Evolutionary conservation across 306 rosid genomes (phyloP).

Genomic region (Cucurbita pepo): DNA sequence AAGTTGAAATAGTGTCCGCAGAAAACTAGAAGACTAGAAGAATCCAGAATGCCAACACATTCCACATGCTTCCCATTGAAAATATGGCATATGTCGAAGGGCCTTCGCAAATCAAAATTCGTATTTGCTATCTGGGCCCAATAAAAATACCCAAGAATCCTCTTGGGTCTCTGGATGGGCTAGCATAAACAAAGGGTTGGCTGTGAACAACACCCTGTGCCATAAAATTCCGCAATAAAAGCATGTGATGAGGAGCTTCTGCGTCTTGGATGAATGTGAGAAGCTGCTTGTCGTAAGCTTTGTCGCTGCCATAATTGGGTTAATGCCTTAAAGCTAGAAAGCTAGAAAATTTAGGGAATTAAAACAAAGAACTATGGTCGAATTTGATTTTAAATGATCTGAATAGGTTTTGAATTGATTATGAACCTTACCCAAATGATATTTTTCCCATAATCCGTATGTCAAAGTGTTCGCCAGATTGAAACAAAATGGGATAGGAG

Average conservation of each 20-base stretch:
- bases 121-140: constrained; percentile 28
- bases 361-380: not conserved
- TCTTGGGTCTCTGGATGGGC: constrained; percentile 61
- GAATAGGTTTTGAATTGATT: too few relatives aligned
- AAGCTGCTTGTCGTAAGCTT: constrained; percentile 53
- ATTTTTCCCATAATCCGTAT: too few relatives aligned
- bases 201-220: constrained; percentile 46
- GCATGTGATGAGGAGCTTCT: constrained; percentile 97
- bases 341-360: not conserved
- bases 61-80: constrained; percentile 35
- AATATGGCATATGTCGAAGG: constrained; percentile 50
- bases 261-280: constrained; percentile 40
- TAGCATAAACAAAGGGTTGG: constrained; percentile 80
- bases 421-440: too few relatives aligned
- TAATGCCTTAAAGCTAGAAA: constrained; percentile 9
- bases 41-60: constrained; percentile 56
- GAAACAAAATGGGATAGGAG: not conserved
- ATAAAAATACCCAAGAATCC: constrained; percentile 71
- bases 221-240: constrained; percentile 58
- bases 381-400: too few relatives aligned
- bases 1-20: too few relatives aligned
- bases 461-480: too few relatives aligned
- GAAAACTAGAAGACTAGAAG: constrained; percentile 39
- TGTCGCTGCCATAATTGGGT: constrained; percentile 34
- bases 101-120: constrained; percentile 71